A percentile compares a stretch with the other conserved stretches of the same genome.
These are phyloP conservation scores for Geum urbanum DNA, from an alignment of 306 rosid genomes.

Conservation along the genomic window DNA sequence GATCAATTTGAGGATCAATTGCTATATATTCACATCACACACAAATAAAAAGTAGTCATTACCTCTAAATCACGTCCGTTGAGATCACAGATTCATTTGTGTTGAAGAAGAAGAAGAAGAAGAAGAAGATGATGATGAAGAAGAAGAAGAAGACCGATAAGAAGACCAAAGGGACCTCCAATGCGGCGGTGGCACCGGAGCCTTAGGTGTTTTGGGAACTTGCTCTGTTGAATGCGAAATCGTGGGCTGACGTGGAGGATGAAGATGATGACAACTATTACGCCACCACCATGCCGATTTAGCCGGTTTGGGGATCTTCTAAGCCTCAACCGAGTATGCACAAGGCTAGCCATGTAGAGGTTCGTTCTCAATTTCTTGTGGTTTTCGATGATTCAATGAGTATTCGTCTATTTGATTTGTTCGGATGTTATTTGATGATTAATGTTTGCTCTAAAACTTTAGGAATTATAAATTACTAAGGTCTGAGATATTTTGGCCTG, in stretches of 20 bases:
- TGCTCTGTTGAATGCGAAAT: constrained; percentile 55
- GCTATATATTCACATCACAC: no score
- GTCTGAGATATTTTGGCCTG: no score
- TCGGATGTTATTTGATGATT: not conserved
- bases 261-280: constrained; percentile 78
- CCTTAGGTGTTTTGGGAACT: constrained; percentile 74
- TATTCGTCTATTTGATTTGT: not conserved
- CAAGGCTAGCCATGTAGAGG: constrained; percentile 48
- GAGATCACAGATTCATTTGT: no score
- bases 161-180: constrained; percentile 57
- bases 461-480: not conserved
- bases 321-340: constrained; percentile 49
- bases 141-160: constrained; percentile 93
- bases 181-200: constrained; percentile 46
- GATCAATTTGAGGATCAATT: no score
- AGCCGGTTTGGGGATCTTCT: constrained; percentile 49
- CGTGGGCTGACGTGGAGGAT: constrained; percentile 93
- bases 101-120: no score
- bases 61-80: no score
- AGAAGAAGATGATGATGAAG: no score
- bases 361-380: constrained; percentile 6
- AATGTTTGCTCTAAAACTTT: no score
- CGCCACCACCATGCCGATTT: constrained; percentile 69
- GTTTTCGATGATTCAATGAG: not conserved
- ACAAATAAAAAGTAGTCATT: no score